Evolutionary conservation across 2,329 filamentous ascomycete species (phyloP).

Genomic region (Xylariaceae sp.): DNA sequence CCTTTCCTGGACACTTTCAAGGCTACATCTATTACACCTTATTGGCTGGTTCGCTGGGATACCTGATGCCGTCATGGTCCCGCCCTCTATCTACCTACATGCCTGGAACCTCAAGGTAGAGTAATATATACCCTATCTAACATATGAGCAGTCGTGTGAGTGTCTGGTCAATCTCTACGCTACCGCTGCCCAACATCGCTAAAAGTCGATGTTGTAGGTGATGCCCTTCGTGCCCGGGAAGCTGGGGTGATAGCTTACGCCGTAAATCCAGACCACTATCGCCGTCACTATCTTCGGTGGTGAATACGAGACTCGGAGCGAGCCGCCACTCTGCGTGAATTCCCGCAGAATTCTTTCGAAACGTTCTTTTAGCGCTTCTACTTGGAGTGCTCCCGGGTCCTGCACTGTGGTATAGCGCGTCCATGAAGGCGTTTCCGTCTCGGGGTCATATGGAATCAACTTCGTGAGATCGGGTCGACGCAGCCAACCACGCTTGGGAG

Average conservation of each 20-base stretch:
- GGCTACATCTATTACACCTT: too few species aligned
- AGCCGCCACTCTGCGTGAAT: constrained; percentile 16
- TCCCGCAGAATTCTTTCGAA: constrained; percentile 30
- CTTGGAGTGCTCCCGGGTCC: constrained; percentile 27
- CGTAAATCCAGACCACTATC: constrained; percentile 31
- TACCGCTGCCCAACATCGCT: too few species aligned
- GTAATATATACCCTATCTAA: too few species aligned
- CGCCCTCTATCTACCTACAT: too few species aligned
- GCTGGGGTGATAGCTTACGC: constrained; percentile 15
- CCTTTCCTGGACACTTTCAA: too few species aligned
- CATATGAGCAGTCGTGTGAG: too few species aligned
- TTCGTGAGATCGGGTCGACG: constrained; percentile 37
- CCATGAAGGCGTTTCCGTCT: not conserved
- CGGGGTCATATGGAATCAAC: constrained; percentile 27
- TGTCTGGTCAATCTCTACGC: too few species aligned
- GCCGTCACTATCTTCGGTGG: constrained; percentile 29
- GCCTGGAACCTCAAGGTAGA: too few species aligned
- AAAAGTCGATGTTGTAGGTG: not conserved
- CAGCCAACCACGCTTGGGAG: constrained; percentile 23
- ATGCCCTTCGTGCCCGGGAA: not conserved
- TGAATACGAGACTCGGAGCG: constrained; percentile 13
- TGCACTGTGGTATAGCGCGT: not conserved
- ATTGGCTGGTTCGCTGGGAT: too few species aligned
- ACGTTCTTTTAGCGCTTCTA: constrained; percentile 27
- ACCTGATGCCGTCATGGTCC: too few species aligned